Conservation (phyloP, 805 yeast species). For the Teunomyces stri region DNA sequence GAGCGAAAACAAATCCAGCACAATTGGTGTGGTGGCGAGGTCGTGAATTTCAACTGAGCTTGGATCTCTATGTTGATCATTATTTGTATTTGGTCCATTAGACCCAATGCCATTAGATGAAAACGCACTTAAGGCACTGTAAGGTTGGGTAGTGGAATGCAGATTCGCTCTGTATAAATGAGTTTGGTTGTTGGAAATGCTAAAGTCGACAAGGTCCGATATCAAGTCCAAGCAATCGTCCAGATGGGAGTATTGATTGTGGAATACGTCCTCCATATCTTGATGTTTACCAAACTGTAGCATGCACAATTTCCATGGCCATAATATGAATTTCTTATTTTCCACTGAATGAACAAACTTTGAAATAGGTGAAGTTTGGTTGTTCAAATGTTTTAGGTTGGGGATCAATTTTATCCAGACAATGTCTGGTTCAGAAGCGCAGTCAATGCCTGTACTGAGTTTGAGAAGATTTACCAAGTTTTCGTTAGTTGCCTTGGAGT, state of each 20-base stretch:
- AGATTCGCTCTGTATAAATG: background rate
- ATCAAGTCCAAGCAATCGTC: constrained; percentile 33
- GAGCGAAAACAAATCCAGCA: constrained; percentile 11
- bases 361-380: constrained; percentile 62
- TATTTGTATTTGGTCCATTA: constrained; percentile 11
- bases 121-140: constrained; percentile 15
- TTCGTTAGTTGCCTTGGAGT: constrained; percentile 20
- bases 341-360: constrained; percentile 52
- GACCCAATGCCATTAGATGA: constrained; percentile 10
- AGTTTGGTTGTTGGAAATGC: constrained; percentile 20
- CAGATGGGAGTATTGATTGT: background rate
- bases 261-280: constrained; percentile 8
- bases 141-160: constrained; percentile 6
- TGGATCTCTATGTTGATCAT: constrained; percentile 12
- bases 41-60: constrained; percentile 12
- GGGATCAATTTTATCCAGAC: constrained; percentile 71
- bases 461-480: constrained; percentile 31
- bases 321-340: constrained; percentile 55
- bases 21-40: constrained; percentile 12
- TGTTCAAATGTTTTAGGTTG: constrained; percentile 64
- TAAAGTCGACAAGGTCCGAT: constrained; percentile 35
- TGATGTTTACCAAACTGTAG: constrained; percentile 48
- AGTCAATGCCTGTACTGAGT: constrained; percentile 34
- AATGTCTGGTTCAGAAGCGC: constrained; percentile 17
- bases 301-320: constrained; percentile 72